Percentiles rank a stretch among this genome's conserved stretches.
Evolutionary conservation across 768 basidiomycete genomes (phyloP).

Genomic region (Boletus fagicola): DNA sequence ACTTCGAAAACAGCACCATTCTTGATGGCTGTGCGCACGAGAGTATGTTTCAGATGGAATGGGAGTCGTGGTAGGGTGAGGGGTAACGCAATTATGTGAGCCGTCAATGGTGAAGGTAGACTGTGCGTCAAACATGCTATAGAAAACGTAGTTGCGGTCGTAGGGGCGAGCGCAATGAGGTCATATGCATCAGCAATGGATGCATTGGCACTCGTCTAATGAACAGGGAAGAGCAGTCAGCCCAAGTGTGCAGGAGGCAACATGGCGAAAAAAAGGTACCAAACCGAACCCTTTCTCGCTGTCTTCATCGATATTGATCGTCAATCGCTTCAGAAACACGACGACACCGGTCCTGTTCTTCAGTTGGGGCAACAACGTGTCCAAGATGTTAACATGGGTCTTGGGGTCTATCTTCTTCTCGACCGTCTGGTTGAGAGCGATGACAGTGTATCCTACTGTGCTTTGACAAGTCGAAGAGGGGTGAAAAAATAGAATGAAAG

Average conservation of each 20-base stretch:
- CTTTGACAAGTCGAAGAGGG: conserved; percentile 7
- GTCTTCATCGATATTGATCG: conserved; percentile 77
- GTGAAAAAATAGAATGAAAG: neutral
- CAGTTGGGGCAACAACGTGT: conserved; percentile 56
- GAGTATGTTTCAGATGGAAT: conserved; percentile 80
- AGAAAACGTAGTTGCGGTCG: conserved; percentile 69
- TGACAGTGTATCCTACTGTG: conserved; percentile 82
- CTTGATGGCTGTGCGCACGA: conserved; percentile 75
- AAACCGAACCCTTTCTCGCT: conserved; percentile 86
- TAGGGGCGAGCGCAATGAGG: conserved; percentile 72
- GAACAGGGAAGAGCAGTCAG: neutral
- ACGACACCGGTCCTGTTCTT: conserved; percentile 58
- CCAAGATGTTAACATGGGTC: conserved; percentile 62
- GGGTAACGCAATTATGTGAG: conserved; percentile 79
- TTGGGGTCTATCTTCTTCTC: conserved; percentile 71
- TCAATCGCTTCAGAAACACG: conserved; percentile 70
- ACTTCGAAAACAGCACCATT: conserved; percentile 86
- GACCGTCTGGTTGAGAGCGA: conserved; percentile 74
- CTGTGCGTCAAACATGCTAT: conserved; percentile 79
- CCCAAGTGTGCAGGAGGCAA: neutral
- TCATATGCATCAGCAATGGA: conserved; percentile 66
- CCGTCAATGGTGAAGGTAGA: conserved; percentile 69
- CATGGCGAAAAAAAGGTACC: conserved; percentile 40
- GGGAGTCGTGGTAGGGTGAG: conserved; percentile 75
- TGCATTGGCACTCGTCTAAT: conserved; percentile 69